phyloP scores from a whole-genome alignment of 2,329 filamentous ascomycete genomes.

The Phaeophleospora eucalypticola region DNA sequence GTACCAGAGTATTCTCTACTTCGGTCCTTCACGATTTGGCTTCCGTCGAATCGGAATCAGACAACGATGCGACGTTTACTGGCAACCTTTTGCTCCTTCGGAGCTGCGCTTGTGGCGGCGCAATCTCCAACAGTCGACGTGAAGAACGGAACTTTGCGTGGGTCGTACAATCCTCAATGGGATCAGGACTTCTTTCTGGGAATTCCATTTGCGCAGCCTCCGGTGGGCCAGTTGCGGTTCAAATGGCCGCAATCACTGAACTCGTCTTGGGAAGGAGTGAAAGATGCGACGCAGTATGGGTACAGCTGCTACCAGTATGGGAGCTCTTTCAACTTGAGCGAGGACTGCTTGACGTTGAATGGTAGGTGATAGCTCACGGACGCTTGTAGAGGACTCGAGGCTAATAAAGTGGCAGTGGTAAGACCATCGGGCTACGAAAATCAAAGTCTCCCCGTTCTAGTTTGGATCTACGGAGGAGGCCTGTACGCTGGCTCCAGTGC shows the following conservation, averaged over 20 bases:
- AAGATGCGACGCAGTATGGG: conserved; percentile 36
- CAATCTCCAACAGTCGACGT: background rate
- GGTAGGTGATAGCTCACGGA: conserved; percentile 31
- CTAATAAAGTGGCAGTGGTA: background rate
- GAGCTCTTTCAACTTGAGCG: conserved; percentile 34
- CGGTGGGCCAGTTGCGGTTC: conserved; percentile 18
- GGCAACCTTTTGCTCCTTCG: background rate
- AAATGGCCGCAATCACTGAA: conserved; percentile 16
- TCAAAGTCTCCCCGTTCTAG: background rate
- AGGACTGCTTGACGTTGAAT: conserved; percentile 59
- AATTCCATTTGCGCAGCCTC: conserved; percentile 24
- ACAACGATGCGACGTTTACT: background rate
- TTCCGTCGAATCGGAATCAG: too few species aligned
- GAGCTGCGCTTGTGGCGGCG: background rate
- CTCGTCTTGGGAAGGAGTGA: conserved; percentile 34
- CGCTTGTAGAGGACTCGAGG: background rate
- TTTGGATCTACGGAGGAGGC: conserved; percentile 2
- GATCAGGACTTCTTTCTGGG: conserved; percentile 38
- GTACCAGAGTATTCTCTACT: too few species aligned
- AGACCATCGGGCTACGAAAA: background rate
- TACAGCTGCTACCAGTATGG: conserved; percentile 2
- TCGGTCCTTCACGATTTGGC: background rate
- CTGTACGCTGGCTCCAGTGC: conserved; percentile 29
- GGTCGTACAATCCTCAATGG: background rate
- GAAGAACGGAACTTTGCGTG: background rate